A percentile compares a stretch with the other conserved stretches of the same genome.
These are phyloP conservation scores for Colletotrichum costaricense DNA, from an alignment of 2,329 filamentous ascomycete genomes.

Conservation along the genomic window DNA sequence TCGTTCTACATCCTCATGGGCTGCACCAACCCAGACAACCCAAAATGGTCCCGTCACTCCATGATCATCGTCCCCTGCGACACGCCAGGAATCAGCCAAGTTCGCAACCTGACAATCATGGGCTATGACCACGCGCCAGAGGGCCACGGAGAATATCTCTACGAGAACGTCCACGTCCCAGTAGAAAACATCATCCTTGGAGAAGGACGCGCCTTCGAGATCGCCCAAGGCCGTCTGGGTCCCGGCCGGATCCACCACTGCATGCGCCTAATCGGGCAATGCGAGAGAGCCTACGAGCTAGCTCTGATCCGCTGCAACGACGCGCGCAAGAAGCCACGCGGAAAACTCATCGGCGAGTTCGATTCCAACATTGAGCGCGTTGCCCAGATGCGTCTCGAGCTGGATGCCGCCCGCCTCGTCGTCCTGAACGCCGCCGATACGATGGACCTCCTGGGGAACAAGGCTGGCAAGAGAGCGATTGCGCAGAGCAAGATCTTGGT, in stretches of 20 bases:
- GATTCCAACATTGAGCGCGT: background rate
- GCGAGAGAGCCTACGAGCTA: background rate
- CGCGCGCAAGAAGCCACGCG: background rate
- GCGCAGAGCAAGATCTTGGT: constrained; percentile 96
- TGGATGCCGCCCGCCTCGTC: background rate
- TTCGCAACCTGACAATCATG: constrained; percentile 93
- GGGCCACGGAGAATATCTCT: background rate
- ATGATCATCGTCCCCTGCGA: constrained; percentile 87
- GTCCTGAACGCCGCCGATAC: background rate
- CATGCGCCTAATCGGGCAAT: background rate
- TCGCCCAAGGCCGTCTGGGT: background rate
- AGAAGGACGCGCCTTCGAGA: background rate
- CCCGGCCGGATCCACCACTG: background rate
- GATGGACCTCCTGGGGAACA: constrained; percentile 60
- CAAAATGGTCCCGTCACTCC: constrained; percentile 89
- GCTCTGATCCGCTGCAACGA: background rate
- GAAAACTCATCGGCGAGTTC: background rate
- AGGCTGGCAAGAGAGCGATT: constrained; percentile 91
- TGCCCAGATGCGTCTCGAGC: background rate
- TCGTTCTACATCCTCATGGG: constrained; percentile 96
- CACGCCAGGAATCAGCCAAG: constrained; percentile 87
- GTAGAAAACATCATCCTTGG: background rate
- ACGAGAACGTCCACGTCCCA: background rate
- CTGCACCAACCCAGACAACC: constrained; percentile 82
- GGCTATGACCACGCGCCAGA: constrained; percentile 87